Conservation (phyloP, 2,329 filamentous ascomycete genomes). For the Xylariaceae sp. region DNA sequence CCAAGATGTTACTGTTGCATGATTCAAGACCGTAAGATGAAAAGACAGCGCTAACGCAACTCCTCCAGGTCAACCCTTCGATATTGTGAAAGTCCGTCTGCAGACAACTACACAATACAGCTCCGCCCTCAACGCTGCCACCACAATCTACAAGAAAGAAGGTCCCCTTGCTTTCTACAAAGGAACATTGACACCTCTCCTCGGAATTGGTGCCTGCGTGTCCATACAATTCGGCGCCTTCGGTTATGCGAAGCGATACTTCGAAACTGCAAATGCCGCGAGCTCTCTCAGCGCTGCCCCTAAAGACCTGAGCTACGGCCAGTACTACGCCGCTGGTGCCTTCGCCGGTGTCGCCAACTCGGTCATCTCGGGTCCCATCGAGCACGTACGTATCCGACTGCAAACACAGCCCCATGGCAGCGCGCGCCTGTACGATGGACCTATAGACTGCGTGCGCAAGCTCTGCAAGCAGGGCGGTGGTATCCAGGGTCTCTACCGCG, state of each 20-base stretch:
- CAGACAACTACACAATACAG: slow-evolving; percentile 83
- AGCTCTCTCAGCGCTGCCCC: slow-evolving; percentile 46
- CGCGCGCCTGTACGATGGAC: slow-evolving; percentile 71
- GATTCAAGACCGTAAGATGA: neutral
- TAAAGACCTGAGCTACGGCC: slow-evolving; percentile 62
- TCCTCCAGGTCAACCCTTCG: slow-evolving; percentile 61
- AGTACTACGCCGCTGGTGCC: slow-evolving; percentile 87
- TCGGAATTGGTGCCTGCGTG: slow-evolving; percentile 94
- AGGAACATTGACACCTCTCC: slow-evolving; percentile 86
- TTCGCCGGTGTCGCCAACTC: slow-evolving; percentile 91
- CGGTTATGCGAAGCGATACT: slow-evolving; percentile 79
- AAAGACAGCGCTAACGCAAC: neutral
- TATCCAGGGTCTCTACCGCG: slow-evolving; percentile 74
- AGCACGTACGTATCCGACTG: slow-evolving; percentile 92
- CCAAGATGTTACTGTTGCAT: neutral
- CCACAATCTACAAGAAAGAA: slow-evolving; percentile 80
- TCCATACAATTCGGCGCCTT: slow-evolving; percentile 99
- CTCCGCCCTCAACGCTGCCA: slow-evolving; percentile 73
- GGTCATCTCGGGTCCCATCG: slow-evolving; percentile 82
- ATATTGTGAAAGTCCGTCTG: slow-evolving; percentile 96
- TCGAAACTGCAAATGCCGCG: slow-evolving; percentile 71
- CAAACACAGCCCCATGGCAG: slow-evolving; percentile 94
- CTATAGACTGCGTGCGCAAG: slow-evolving; percentile 85
- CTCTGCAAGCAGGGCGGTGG: slow-evolving; percentile 60
- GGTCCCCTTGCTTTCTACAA: slow-evolving; percentile 91